phyloP scores from a whole-genome alignment of 208 protist genomes.

The Leptomonas pyrrhocoris region DNA sequence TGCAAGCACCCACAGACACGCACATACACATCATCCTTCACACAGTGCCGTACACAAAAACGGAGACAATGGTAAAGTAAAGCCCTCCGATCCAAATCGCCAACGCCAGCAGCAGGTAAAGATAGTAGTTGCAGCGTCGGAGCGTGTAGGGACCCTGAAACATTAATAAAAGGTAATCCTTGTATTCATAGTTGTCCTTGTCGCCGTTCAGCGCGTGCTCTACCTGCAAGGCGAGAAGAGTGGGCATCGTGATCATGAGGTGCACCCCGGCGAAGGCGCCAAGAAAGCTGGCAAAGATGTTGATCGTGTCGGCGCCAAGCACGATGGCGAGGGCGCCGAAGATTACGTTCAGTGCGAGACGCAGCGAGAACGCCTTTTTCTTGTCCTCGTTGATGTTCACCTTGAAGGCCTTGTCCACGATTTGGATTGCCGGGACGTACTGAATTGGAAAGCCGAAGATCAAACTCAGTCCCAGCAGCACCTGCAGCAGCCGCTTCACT shows the following conservation, averaged over 20 bases:
- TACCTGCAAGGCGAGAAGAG: conserved; percentile 59
- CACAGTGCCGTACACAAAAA: neutral
- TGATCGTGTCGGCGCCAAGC: conserved; percentile 78
- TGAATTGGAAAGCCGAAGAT: conserved; percentile 82
- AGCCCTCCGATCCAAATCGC: conserved; percentile 60
- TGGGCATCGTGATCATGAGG: conserved; percentile 79
- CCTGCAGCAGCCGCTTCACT: conserved; percentile 53
- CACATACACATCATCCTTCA: no score
- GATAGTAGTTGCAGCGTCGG: conserved; percentile 41
- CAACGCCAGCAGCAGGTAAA: conserved; percentile 57
- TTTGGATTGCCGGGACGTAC: conserved; percentile 84
- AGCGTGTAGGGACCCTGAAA: conserved; percentile 47
- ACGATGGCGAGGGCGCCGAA: conserved; percentile 54
- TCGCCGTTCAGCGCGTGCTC: conserved; percentile 44
- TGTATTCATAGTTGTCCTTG: conserved; percentile 36
- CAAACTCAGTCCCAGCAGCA: conserved; percentile 67
- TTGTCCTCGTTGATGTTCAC: conserved; percentile 36
- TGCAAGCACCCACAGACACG: no score
- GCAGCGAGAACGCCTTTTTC: conserved; percentile 46
- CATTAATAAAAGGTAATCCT: conserved; percentile 43
- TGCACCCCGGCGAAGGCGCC: conserved; percentile 79
- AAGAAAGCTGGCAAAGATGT: conserved; percentile 81
- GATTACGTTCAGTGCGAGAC: conserved; percentile 50
- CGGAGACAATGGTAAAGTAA: conserved; percentile 42
- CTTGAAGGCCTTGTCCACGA: conserved; percentile 64